Percentiles rank a stretch among this genome's conserved stretches.
Conservation (phyloP, 805 yeast genomes). For the Cyberlindnera petersonii region DNA sequence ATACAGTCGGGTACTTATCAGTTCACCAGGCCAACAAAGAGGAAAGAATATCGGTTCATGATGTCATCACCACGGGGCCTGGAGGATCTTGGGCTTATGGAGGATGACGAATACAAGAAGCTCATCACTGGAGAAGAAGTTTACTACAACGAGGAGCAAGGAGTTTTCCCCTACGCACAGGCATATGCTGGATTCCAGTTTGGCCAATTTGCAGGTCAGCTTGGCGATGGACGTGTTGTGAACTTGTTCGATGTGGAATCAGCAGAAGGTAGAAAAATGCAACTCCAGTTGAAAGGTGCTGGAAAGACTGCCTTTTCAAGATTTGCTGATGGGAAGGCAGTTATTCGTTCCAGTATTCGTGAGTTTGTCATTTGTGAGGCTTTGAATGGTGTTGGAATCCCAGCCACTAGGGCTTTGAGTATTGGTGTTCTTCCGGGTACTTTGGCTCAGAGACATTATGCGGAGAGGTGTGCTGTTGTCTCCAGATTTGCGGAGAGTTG, state of each 20-base stretch:
- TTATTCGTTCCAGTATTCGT: slow-evolving; percentile 78
- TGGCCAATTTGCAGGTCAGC: slow-evolving; percentile 94
- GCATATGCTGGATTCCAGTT: slow-evolving; percentile 96
- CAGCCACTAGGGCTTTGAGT: slow-evolving; percentile 80
- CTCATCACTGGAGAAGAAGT: slow-evolving; percentile 61
- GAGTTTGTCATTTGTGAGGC: slow-evolving; percentile 86
- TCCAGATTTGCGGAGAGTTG: slow-evolving; percentile 80
- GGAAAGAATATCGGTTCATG: slow-evolving; percentile 51
- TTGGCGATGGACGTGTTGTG: slow-evolving; percentile 92
- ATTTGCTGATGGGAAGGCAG: slow-evolving; percentile 97
- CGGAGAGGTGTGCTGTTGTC: slow-evolving; percentile 82
- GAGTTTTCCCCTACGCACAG: slow-evolving; percentile 76
- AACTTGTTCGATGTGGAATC: slow-evolving; percentile 71
- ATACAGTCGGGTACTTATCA: slow-evolving; percentile 62
- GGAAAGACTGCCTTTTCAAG: slow-evolving; percentile 91
- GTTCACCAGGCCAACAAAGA: slow-evolving; percentile 62
- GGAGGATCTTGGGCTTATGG: slow-evolving; percentile 52
- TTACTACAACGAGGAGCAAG: slow-evolving; percentile 30
- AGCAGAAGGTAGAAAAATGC: slow-evolving; percentile 37
- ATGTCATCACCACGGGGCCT: slow-evolving; percentile 59
- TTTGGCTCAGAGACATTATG: slow-evolving; percentile 63
- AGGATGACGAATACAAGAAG: slow-evolving; percentile 44
- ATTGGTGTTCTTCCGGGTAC: slow-evolving; percentile 71
- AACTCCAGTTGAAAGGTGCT: slow-evolving; percentile 84
- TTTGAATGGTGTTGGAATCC: slow-evolving; percentile 74